A percentile compares a stretch with the other conserved stretches of the same genome.
These are phyloP conservation scores for Meyerozyma elateridarum DNA, from an alignment of 1,139 yeast genomes.

Conservation along the genomic window DNA sequence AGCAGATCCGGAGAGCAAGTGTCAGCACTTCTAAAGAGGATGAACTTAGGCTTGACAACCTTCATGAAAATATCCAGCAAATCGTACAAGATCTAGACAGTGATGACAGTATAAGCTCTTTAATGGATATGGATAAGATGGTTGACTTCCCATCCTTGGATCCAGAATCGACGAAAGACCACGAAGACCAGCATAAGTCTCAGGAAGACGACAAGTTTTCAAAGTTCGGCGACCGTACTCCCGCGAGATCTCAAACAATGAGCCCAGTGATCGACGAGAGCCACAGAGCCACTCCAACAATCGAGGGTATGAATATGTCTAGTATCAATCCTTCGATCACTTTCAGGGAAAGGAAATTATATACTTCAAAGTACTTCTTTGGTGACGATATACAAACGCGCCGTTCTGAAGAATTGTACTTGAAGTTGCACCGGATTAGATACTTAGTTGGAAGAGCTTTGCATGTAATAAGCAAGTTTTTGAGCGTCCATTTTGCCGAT, in stretches of 20 bases:
- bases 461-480: slow-evolving; percentile 52
- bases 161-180: slow-evolving; percentile 1
- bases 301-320: slow-evolving; percentile 41
- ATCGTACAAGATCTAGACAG: slow-evolving; percentile 37
- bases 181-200: too few relatives aligned
- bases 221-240: slow-evolving; percentile 1
- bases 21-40: slow-evolving; percentile 20
- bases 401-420: slow-evolving; percentile 48
- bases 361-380: slow-evolving; percentile 54
- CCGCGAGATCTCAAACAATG: slow-evolving; percentile 1
- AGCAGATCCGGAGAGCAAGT: slow-evolving; percentile 26
- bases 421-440: slow-evolving; percentile 59
- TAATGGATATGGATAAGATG: slow-evolving; percentile 5
- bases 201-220: slow-evolving; percentile 3
- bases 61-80: slow-evolving; percentile 33
- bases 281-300: slow-evolving; percentile 37
- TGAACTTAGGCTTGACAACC: slow-evolving; percentile 24
- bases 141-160: slow-evolving; percentile 2
- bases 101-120: slow-evolving; percentile 15
- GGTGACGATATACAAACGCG: slow-evolving; percentile 47
- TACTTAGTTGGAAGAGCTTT: slow-evolving; percentile 61
- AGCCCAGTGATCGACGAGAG: slow-evolving; percentile 18
- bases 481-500: slow-evolving; percentile 52
- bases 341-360: slow-evolving; percentile 56
- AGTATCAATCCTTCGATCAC: slow-evolving; percentile 46